Percentiles rank a stretch among this genome's conserved stretches.
phyloP scores from a whole-genome alignment of 768 basidiomycete species.

The Leccinum longicurvipes region DNA sequence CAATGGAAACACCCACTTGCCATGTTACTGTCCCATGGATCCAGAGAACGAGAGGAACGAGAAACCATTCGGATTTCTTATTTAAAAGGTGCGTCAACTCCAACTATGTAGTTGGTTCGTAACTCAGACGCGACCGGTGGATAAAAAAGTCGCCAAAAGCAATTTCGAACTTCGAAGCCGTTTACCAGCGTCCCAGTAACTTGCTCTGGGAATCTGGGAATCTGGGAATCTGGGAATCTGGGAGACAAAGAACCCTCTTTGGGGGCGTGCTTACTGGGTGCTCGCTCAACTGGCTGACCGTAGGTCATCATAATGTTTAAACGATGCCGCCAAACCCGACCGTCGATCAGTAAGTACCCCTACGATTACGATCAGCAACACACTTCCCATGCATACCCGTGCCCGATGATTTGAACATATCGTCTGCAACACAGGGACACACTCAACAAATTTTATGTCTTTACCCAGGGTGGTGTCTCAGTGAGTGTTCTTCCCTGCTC shows the following conservation, averaged over 20 bases:
- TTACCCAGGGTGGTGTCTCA: background rate
- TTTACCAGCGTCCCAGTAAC: too few species aligned
- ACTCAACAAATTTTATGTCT: background rate
- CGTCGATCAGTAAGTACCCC: background rate
- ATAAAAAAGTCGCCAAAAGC: too few species aligned
- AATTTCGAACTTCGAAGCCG: too few species aligned
- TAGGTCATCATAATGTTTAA: background rate
- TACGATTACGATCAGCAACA: background rate
- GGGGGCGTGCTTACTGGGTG: too few species aligned
- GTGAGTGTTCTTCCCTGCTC: background rate
- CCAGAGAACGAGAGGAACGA: background rate
- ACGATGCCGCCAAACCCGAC: background rate
- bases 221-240: background rate
- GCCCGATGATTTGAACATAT: too few species aligned
- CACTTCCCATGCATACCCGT: too few species aligned
- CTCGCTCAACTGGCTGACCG: background rate
- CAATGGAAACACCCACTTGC: slow-evolving; percentile 6
- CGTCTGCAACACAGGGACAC: too few species aligned
- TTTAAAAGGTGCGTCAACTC: too few species aligned
- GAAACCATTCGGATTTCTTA: background rate
- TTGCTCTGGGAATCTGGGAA: too few species aligned
- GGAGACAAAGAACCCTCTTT: too few species aligned
- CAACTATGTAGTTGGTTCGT: too few species aligned
- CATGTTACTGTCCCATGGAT: background rate
- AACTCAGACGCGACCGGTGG: too few species aligned